A percentile compares a stretch with the other conserved stretches of the same genome.
These are phyloP conservation scores for Beauveria sp. DNA, from an alignment of 2,329 filamentous ascomycete genomes.

Conservation along the genomic window DNA sequence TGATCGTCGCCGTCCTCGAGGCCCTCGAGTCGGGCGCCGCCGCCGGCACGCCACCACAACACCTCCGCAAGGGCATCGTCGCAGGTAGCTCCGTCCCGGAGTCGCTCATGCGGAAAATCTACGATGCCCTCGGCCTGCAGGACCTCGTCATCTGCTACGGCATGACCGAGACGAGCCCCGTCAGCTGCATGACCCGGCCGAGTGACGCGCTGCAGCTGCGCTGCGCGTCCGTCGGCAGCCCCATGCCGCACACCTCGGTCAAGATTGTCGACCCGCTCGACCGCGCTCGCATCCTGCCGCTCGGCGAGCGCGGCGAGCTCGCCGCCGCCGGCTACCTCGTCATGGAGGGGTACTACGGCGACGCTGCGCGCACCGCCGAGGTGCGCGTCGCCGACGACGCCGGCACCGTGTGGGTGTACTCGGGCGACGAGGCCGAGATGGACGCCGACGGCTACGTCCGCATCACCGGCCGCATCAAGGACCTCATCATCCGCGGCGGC, in stretches of 20 bases:
- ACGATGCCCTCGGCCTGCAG: slow-evolving; percentile 64
- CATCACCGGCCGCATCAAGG: slow-evolving; percentile 90
- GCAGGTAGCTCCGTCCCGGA: slow-evolving; percentile 81
- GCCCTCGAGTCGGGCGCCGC: slow-evolving; percentile 47
- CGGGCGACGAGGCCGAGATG: slow-evolving; percentile 85
- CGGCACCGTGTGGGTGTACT: slow-evolving; percentile 74
- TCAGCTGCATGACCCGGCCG: slow-evolving; percentile 75
- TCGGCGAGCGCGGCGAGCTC: slow-evolving; percentile 69
- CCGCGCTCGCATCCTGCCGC: slow-evolving; percentile 47
- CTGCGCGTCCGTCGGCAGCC: slow-evolving; percentile 67
- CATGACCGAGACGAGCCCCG: slow-evolving; percentile 84
- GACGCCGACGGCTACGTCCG: slow-evolving; percentile 74
- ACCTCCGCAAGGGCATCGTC: slow-evolving; percentile 80
- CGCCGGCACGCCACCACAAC: slow-evolving; percentile 16
- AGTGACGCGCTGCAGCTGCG: slow-evolving; percentile 66
- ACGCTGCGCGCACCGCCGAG: slow-evolving; percentile 59
- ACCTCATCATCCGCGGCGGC: slow-evolving; percentile 88
- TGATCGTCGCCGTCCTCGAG: slow-evolving; percentile 85
- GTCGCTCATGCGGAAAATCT: slow-evolving; percentile 69
- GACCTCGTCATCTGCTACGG: slow-evolving; percentile 93
- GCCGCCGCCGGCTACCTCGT: slow-evolving; percentile 78
- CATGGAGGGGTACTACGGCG: slow-evolving; percentile 88
- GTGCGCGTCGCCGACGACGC: slow-evolving; percentile 47
- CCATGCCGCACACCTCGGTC: slow-evolving; percentile 70
- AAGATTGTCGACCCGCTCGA: slow-evolving; percentile 70